Evolutionary conservation across 306 rosid genomes (phyloP), one percentile per base, ranked within the genome.

Genomic region (Vicia villosa): DNA sequence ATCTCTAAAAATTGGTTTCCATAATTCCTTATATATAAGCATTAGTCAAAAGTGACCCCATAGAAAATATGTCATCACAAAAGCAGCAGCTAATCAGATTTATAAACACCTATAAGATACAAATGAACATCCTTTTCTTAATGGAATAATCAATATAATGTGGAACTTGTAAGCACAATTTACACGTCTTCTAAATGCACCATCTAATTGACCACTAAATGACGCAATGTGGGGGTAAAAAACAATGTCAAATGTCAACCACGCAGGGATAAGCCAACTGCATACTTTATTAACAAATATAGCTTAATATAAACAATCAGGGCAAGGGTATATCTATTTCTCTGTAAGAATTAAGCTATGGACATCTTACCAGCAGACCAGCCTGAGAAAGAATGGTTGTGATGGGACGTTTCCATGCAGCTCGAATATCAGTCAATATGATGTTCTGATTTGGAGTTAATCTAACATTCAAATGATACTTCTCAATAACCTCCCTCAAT

Each of bases 371-470:
- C 99, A 94, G 89, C 51, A 94, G 80, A 82, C 99, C 99, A 56
- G 92, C 91, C 73, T 94, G 96, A 21, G 97, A 96, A 73, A 94
- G 98, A 60, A 52, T 66, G 6, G 92, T 87, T 36, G 97, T 83
- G 74, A 94, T 87, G 58, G 97, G 95, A 3, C 95, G 97, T 78
- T 91, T 91, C 99, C 97, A 94, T 42, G 88, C 47, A 77, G 66
- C 78, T 22, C 88, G 95, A 70, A 94, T 85, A 76, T 94, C 96
- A 73, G 91, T 83, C 88, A 94, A 82, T 76, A 94, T 84, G 63
- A 94, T 83, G 77, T 91, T 94, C 77, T 94, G 97, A 69, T 94
- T 91, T 49, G 97, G 99, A 72, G 99, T 94, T 61, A 94, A 83
- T 69, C 97, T 83, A 64, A 75, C 87, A 66, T 86, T 83, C 84